A percentile compares a stretch with the other conserved stretches of the same genome.
These are phyloP conservation scores for Nicotiana tomentosiformis DNA, from an alignment of 257 asterid species.

Conservation along the genomic window DNA sequence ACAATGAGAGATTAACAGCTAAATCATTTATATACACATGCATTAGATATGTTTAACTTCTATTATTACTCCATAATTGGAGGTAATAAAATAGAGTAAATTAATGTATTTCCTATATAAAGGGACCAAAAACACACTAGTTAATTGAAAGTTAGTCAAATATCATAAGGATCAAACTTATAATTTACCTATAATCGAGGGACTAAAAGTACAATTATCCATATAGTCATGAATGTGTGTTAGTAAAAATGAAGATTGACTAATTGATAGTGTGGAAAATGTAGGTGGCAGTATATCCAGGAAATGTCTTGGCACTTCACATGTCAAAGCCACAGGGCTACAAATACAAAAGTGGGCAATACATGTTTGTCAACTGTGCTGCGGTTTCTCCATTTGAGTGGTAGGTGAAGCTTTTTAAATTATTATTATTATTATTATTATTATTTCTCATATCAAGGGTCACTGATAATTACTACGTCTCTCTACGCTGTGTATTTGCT, in stretches of 20 bases:
- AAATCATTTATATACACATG: background rate
- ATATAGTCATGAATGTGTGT: background rate
- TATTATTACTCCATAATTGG: background rate
- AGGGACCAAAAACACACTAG: background rate
- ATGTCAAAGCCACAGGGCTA: slow-evolving; percentile 92
- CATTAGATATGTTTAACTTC: too few relatives aligned
- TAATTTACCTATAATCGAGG: background rate
- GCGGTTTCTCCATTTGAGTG: slow-evolving; percentile 95
- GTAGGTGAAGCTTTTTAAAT: slow-evolving; percentile 29
- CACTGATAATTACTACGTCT: background rate
- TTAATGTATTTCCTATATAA: background rate
- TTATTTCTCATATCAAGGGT: background rate
- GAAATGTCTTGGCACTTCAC: slow-evolving; percentile 76
- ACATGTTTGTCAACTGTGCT: slow-evolving; percentile 83
- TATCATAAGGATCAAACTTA: background rate
- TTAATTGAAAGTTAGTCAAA: background rate
- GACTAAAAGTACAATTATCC: background rate
- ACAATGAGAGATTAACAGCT: background rate
- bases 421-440: background rate
- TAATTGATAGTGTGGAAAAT: background rate
- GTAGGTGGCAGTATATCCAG: slow-evolving; percentile 84
- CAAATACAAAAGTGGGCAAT: slow-evolving; percentile 80
- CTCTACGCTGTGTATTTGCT: background rate
- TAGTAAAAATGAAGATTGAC: background rate
- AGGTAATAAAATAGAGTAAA: background rate